These are phyloP conservation scores for Naganishia vishniacii DNA, from an alignment of 768 basidiomycete species.

Conservation along the genomic window DNA sequence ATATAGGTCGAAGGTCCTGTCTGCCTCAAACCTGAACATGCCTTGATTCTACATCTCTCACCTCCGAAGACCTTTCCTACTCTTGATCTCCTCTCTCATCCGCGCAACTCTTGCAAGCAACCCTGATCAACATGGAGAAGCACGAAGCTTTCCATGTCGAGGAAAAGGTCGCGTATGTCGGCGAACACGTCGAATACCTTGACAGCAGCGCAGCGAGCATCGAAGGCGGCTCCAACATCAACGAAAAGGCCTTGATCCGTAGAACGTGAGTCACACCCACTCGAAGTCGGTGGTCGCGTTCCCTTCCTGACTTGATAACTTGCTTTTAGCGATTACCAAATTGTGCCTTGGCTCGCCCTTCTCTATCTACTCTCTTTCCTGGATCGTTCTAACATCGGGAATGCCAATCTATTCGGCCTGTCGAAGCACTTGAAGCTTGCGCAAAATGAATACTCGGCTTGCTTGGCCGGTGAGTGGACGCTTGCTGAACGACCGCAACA, in stretches of 20 bases:
- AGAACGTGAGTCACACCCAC: constrained; percentile 57
- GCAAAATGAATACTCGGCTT: constrained; percentile 62
- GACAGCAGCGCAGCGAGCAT: constrained; percentile 9
- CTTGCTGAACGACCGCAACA: constrained; percentile 30
- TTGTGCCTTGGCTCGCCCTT: constrained; percentile 74
- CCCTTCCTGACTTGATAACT: too few relatives aligned
- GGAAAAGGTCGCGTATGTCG: constrained; percentile 10
- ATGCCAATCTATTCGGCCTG: constrained; percentile 63
- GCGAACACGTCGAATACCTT: constrained; percentile 22
- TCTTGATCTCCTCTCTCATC: background rate
- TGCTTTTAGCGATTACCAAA: constrained; percentile 34
- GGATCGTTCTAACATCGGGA: constrained; percentile 64
- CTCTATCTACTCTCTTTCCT: constrained; percentile 73
- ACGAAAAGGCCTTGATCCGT: constrained; percentile 65
- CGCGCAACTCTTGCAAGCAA: too few relatives aligned
- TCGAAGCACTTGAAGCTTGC: constrained; percentile 58
- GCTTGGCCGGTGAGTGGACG: constrained; percentile 58
- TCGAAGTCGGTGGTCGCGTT: too few relatives aligned
- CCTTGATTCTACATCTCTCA: too few relatives aligned
- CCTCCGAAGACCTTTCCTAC: background rate
- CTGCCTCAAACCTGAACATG: too few relatives aligned
- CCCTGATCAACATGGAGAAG: constrained; percentile 7
- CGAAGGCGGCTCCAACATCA: constrained; percentile 53
- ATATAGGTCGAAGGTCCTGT: background rate
- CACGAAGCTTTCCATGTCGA: constrained; percentile 5